Conservation (phyloP, 2,329 filamentous ascomycete species). For the Cryphonectria nitschkei region DNA sequence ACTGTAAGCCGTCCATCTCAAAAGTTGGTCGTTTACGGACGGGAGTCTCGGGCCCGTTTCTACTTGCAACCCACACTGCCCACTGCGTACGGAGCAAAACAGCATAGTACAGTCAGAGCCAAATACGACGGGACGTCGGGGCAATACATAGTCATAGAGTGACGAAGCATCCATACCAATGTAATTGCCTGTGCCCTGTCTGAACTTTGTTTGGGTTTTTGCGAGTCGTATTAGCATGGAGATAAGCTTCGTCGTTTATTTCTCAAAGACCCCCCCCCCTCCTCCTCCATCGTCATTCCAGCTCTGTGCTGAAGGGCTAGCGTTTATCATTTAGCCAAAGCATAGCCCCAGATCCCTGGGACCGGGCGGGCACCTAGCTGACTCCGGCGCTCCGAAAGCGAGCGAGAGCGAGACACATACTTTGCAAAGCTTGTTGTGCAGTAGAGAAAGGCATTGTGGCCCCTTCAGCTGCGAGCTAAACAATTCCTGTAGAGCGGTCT, state of each 20-base stretch:
- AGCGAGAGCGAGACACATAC: not conserved
- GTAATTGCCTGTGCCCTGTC: not conserved
- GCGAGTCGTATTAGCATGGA: not conserved
- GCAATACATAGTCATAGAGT: not conserved
- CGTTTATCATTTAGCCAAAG: not conserved
- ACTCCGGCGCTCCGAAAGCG: not conserved
- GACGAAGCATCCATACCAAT: too few species aligned
- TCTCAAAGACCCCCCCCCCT: not conserved
- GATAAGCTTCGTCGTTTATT: not conserved
- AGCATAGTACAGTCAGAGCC: not conserved
- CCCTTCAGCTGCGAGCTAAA: not conserved
- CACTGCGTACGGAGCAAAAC: too few species aligned
- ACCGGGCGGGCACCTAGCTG: not conserved
- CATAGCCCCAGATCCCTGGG: not conserved
- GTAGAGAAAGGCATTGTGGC: not conserved
- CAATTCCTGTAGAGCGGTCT: not conserved
- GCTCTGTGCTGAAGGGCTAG: not conserved
- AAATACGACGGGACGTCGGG: not conserved
- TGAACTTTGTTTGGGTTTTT: not conserved
- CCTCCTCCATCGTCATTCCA: not conserved
- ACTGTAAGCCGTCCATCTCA: not conserved
- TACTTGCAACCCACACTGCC: too few species aligned
- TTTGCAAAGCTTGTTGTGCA: too few species aligned
- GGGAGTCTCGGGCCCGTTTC: too few species aligned
- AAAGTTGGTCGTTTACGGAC: not conserved